Evolutionary conservation across 2,329 filamentous ascomycete genomes (phyloP).

Genomic region (Aureobasidium sp.): DNA sequence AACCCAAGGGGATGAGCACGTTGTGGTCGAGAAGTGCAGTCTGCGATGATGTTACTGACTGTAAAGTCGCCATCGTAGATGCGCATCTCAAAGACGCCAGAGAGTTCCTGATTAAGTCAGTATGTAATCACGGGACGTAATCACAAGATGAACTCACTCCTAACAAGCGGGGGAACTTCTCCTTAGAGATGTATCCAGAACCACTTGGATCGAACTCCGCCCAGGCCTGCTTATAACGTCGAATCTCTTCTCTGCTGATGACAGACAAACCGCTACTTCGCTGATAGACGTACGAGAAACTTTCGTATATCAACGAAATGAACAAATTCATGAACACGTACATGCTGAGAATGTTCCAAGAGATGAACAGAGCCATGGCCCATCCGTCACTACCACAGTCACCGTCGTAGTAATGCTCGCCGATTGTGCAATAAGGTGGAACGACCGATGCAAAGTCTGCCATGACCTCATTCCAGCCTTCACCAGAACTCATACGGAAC

Average conservation of each 20-base stretch:
- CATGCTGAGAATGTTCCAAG: conserved; percentile 99
- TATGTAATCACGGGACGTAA: not conserved
- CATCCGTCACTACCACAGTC: conserved; percentile 89
- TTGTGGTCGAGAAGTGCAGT: conserved; percentile 54
- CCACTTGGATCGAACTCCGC: conserved; percentile 89
- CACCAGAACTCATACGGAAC: conserved; percentile 86
- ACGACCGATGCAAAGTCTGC: conserved; percentile 81
- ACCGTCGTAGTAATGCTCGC: conserved; percentile 67
- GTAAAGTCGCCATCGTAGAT: conserved; percentile 91
- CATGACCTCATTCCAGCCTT: conserved; percentile 97
- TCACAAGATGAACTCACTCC: conserved; percentile 48
- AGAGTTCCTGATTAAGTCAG: conserved; percentile 56
- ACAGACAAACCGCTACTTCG: conserved; percentile 85
- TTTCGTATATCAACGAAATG: conserved; percentile 97
- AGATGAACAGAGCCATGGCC: conserved; percentile 83
- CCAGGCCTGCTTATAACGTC: conserved; percentile 97
- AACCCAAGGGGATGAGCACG: conserved; percentile 46
- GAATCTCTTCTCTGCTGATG: conserved; percentile 87
- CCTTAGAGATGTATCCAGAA: conserved; percentile 82
- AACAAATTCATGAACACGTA: conserved; percentile 99
- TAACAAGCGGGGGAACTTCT: conserved; percentile 78
- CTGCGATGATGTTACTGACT: conserved; percentile 76
- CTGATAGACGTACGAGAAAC: conserved; percentile 98
- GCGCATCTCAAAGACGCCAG: conserved; percentile 93
- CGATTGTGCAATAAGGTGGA: conserved; percentile 72